Base-by-base conservation (phyloP, 164 flowering plant genomes). In the Tetracentron sinense region DNA sequence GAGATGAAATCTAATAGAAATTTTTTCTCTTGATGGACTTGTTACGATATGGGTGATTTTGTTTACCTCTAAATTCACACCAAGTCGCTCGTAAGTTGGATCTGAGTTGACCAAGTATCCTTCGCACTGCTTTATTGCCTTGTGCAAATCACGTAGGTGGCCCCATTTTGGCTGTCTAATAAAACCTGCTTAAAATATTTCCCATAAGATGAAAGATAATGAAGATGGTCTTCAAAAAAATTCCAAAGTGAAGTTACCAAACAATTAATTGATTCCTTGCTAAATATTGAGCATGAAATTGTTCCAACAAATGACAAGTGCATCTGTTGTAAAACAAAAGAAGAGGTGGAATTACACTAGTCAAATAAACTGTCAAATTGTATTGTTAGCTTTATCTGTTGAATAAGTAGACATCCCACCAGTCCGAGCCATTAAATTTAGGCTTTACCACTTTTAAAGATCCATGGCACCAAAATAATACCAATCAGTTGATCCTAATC, bases 111-210 rank as follows among this genome's bases (percentile, higher is more conserved):
- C 70, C 70, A 86, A 59, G 63, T 60, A 69, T 33, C 63, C 75
- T 66, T 84, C 86, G 66, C 86, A 83, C 2, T 29, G 82, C 70
- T 83, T 84, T 49, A 87, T 81, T 57, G 92, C 88, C 42, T 38
- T 71, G 64, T 87, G 89, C 28, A 85, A 50, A 58, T 83, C 85
- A 5, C 74, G 76, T 42, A 82, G 65, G 77, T 86, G 92, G 10
- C 92, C 87, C 84, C 84, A 86, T 61, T 86, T 86, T 27, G 88
- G 90, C 61, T 85, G 84, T 56, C 88, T 74, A 38, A 81, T 55
- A 29, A 78, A 78, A 26, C 88, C 88, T 84, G 82, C 73, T 75
- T 19, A 29, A 56, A 58, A n/a, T 58, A 50, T 23, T 4, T 50
- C 60, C 42, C 16, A 21, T 69, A 42, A 61, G 53, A 22, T 42